Conservation (phyloP, 2,329 filamentous ascomycete genomes). For the Cyphellophora europaea region DNA sequence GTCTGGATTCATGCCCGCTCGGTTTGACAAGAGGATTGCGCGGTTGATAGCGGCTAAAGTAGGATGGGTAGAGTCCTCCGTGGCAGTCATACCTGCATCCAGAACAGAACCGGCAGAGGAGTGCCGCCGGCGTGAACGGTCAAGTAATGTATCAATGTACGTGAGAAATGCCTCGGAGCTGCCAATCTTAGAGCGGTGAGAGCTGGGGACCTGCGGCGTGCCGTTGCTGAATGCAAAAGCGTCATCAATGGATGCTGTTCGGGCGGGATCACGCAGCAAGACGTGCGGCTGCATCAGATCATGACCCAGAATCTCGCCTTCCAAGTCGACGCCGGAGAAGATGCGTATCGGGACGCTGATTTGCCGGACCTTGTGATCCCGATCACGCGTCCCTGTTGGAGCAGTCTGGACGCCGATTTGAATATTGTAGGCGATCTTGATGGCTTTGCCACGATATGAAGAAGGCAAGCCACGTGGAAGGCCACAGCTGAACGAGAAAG, state of each 20-base stretch:
- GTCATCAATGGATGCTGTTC: slow-evolving; percentile 48
- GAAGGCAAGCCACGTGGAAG: slow-evolving; percentile 85
- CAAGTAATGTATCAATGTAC: slow-evolving; percentile 17
- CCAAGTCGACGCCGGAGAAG: slow-evolving; percentile 80
- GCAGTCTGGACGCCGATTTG: slow-evolving; percentile 86
- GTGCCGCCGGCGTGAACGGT: slow-evolving; percentile 15
- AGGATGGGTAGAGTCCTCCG: slow-evolving; percentile 1
- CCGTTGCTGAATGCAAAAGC: too few relatives aligned
- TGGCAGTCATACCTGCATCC: slow-evolving; percentile 6
- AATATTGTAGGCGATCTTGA: slow-evolving; percentile 84
- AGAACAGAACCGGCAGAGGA: slow-evolving; percentile 16
- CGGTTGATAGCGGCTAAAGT: slow-evolving; percentile 63
- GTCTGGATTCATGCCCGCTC: slow-evolving; percentile 39
- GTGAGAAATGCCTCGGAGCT: slow-evolving; percentile 27
- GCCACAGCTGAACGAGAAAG: slow-evolving; percentile 77
- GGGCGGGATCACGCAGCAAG: slow-evolving; percentile 72
- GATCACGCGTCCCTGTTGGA: slow-evolving; percentile 48
- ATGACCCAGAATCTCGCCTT: slow-evolving; percentile 82
- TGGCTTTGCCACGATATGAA: slow-evolving; percentile 79
- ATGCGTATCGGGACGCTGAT: slow-evolving; percentile 89
- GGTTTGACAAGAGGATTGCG: slow-evolving; percentile 74
- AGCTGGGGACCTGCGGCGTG: too few relatives aligned
- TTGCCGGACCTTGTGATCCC: slow-evolving; percentile 72
- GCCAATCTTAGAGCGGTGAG: too few relatives aligned
- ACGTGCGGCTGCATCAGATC: slow-evolving; percentile 94